Evolutionary conservation across 768 basidiomycete species (phyloP), one percentile per base, ranked within the genome.

Genomic region (Antrodiella citrinella): DNA sequence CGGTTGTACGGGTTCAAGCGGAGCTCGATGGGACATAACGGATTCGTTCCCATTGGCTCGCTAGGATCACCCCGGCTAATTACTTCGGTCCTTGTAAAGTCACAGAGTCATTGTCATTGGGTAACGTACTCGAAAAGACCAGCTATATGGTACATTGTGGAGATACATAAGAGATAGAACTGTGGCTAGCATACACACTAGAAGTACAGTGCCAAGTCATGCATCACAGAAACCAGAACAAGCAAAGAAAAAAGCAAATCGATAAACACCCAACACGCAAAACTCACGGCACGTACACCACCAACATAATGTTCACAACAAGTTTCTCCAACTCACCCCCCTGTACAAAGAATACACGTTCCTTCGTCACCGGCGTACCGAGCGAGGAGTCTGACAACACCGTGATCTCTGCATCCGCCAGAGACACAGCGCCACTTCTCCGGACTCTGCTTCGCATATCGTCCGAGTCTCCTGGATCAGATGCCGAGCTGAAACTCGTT

Each of bases 231-330:
- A n/a, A n/a, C n/a, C n/a, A n/a, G n/a, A n/a, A n/a, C n/a, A n/a
- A 35, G 30, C 30, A 15, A 35, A 7, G 7, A 35, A 7, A 35
- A 35, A 35, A 35, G 30, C 30, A 35, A 35, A 35, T 35, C 30
- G 30, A 35, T 15, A 7, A 35, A 35, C 7, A 35, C 7, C 30
- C 30, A 35, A 35, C 7, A 15, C 30, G 30, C 30, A 7, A 35
- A 15, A 35, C 15, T 74, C 67, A 84, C 44, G 81, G 80, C 54
- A 89, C 77, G 54, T 72, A 89, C 3, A 81, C 77, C 20, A 89
- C 82, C 43, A 90, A 57, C 47, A 89, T 63, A n/a, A 80, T 76
- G 63, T 90, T 89, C 19, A 90, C 84, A 3, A 87, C 73, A 50
- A 90, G 63, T 65, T 82, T 88, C 61, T 86, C 80, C 61, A 89